Evolutionary conservation across 495 filamentous ascomycete species (phyloP).

Genomic region (Ascodesmis nigricans): DNA sequence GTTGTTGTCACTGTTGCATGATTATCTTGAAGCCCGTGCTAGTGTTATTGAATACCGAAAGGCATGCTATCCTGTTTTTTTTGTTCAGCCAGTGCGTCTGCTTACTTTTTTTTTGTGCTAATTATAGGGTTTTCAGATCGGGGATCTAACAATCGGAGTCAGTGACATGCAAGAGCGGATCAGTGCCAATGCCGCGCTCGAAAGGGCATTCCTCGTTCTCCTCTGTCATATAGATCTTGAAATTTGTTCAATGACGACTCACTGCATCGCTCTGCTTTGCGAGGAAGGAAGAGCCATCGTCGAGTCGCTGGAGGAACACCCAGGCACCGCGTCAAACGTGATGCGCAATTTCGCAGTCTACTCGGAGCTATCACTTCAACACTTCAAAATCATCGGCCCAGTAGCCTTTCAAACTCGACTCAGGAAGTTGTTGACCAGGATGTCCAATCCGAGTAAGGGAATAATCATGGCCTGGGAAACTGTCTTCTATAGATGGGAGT

Average conservation of each 20-base stretch:
- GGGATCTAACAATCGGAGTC: conserved; percentile 16
- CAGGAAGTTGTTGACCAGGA: conserved; percentile 32
- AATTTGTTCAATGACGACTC: conserved; percentile 37
- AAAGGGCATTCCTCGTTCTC: conserved; percentile 36
- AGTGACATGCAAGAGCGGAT: conserved; percentile 21
- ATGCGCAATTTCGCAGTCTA: conserved; percentile 39
- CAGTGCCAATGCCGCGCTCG: conserved; percentile 25
- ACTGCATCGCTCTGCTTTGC: conserved; percentile 38
- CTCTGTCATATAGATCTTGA: conserved; percentile 42
- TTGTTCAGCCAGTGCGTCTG: neutral
- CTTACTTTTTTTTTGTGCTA: too few relatives aligned
- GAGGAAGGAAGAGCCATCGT: conserved; percentile 36
- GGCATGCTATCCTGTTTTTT: conserved; percentile 4
- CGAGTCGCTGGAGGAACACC: conserved; percentile 33
- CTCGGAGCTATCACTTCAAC: conserved; percentile 36
- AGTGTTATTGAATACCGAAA: conserved; percentile 16
- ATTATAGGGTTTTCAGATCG: conserved; percentile 1
- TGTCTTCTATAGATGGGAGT: conserved; percentile 38
- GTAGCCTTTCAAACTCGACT: conserved; percentile 45
- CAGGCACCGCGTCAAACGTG: conserved; percentile 27
- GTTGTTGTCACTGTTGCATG: conserved; percentile 20
- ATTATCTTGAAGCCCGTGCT: conserved; percentile 19
- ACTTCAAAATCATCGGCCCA: conserved; percentile 39
- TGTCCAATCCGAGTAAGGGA: conserved; percentile 35
- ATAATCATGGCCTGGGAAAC: conserved; percentile 42